These are phyloP conservation scores for Coniochaeta sp. DNA, from an alignment of 2,329 filamentous ascomycete species.

Conservation along the genomic window DNA sequence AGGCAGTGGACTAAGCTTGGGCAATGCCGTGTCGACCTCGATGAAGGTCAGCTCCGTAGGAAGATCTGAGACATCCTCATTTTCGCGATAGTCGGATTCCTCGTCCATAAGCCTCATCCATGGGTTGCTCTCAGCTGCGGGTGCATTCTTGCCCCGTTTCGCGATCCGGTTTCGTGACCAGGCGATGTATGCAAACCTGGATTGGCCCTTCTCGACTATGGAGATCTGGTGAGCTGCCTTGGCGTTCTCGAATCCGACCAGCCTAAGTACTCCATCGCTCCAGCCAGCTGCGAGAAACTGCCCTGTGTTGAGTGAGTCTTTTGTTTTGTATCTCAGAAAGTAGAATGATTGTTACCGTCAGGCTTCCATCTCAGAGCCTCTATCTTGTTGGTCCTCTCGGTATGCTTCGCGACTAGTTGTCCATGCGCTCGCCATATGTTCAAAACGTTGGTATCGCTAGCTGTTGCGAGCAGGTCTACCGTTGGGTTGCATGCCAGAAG, in stretches of 20 bases:
- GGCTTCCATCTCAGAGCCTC: slow-evolving; percentile 57
- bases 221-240: slow-evolving; percentile 71
- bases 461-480: slow-evolving; percentile 75
- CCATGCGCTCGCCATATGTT: slow-evolving; percentile 73
- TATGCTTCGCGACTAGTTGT: slow-evolving; percentile 51
- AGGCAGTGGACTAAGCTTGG: slow-evolving; percentile 67
- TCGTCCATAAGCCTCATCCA: not conserved
- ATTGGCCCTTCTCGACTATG: slow-evolving; percentile 33
- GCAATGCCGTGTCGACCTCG: slow-evolving; percentile 69
- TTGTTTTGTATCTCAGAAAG: not conserved
- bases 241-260: slow-evolving; percentile 73
- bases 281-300: slow-evolving; percentile 77
- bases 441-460: slow-evolving; percentile 60
- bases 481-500: slow-evolving; percentile 73
- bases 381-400: slow-evolving; percentile 31
- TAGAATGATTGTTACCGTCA: slow-evolving; percentile 44
- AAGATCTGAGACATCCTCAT: slow-evolving; percentile 42
- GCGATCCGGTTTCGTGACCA: slow-evolving; percentile 40
- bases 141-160: slow-evolving; percentile 13
- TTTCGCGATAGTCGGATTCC: slow-evolving; percentile 20
- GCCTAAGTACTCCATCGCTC: slow-evolving; percentile 70
- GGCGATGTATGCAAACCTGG: slow-evolving; percentile 42
- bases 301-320: slow-evolving; percentile 34
- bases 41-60: slow-evolving; percentile 66
- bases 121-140: not conserved